phyloP scores from a whole-genome alignment of 306 rosid genomes.

The Dryas alaskensis region DNA sequence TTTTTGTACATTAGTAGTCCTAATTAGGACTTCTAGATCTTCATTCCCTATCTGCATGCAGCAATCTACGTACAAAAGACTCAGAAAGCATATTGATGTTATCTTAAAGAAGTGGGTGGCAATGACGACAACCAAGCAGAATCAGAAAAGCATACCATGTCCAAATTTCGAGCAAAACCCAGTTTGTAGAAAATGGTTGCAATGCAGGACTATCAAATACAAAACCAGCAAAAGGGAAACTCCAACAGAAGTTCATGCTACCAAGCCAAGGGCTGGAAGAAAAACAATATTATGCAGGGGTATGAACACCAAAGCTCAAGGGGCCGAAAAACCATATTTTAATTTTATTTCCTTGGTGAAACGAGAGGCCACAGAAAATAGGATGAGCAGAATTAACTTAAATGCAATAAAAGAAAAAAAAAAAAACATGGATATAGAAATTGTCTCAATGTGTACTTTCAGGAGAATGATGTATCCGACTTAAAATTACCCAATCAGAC shows the following conservation, averaged over 20 bases:
- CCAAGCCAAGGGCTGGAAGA: neutral
- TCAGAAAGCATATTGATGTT: no score
- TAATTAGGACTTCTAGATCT: no score
- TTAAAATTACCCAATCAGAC: constrained; percentile 97
- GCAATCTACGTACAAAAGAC: no score
- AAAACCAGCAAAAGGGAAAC: neutral
- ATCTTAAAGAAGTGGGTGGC: no score
- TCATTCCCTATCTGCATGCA: no score
- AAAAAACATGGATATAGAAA: constrained; percentile 55
- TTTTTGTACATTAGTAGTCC: no score
- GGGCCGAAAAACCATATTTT: constrained; percentile 22
- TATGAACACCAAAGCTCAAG: neutral
- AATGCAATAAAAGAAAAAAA: constrained; percentile 32
- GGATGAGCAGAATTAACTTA: constrained; percentile 23
- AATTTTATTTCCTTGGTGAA: constrained; percentile 42
- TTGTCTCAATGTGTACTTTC: constrained; percentile 99
- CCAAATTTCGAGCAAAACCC: neutral
- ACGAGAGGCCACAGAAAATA: constrained; percentile 27
- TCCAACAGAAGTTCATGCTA: neutral
- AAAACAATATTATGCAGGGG: neutral
- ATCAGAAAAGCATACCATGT: neutral
- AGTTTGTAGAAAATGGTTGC: neutral
- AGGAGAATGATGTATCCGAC: constrained; percentile 99
- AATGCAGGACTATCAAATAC: neutral
- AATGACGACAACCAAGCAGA: neutral